Base-by-base conservation (phyloP, 2,329 filamentous ascomycete species). In the Phoma sp. region DNA sequence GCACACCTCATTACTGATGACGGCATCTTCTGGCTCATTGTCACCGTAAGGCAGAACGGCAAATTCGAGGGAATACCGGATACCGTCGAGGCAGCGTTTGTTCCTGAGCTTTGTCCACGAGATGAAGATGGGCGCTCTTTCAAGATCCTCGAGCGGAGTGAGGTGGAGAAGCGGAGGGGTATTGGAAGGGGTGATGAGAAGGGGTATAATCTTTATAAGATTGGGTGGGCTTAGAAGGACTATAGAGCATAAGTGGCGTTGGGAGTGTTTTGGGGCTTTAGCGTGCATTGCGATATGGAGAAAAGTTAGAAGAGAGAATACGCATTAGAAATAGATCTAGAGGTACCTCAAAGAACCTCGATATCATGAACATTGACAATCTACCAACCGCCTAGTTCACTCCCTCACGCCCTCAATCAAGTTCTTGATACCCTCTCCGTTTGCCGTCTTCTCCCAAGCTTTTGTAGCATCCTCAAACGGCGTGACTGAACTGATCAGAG, bases 31-130 rank as follows among this genome's bases (percentile, higher is more conserved):
- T 75, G 71, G 71, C 64, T 75, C 8, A 68, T 74, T 40, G 69
- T 68, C 13, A 74, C 73, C 0, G 67, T 74, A 19, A 60, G 73
- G 12, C 64, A 63, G 37, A 61, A 61, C 19, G 71, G 72, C 1
- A 74, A 74, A 25, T 75, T 75, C 33, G 71, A 73, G 43, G 70
- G 71, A 1, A 74, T 75, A 9, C 63, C 69, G 1, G 67, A 70
- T n/a, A 74, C 73, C 1, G 71, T 73, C 0, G 72, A 74, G 35
- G 60, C 65, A 2, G 72, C 71, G 7, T 74, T 75, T 35, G 51
- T 39, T 9, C 55, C 53, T 1, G 60, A 53, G 7, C 32, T 59
- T 4, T 62, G 61, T 48, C 62, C 60, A n/a, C 61, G 27, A 24
- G 61, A 58, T 36, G 45, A 27, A 0, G 27, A 44, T 15, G 69